Base-by-base conservation (phyloP, 2,329 filamentous ascomycete species). In the Orbilia ellipsospora region DNA sequence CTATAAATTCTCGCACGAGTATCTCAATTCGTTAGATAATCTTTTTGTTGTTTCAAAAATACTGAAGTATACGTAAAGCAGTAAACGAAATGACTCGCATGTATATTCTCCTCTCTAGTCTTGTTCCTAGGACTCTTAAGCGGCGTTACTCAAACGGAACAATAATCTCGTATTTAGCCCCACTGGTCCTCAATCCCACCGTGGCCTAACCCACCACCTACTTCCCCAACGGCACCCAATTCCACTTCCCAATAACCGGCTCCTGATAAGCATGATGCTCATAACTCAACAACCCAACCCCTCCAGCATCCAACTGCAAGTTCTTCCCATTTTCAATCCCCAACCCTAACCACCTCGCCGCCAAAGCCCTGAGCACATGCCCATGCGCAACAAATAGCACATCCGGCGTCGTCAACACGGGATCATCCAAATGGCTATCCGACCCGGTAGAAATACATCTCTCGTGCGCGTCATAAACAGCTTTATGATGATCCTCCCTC, bases 281-380 rank as follows among this genome's bases (percentile, higher is more conserved):
- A 81, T 95, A 96, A 82, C 91, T 91, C 59, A 78, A 28, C 26
- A 55, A 44, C 0, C 91, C 92, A 0, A 95, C 89, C 78, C 92
- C 92, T n/a, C 92, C 92, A 4, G 92, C 91, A 82, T 97, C 94
- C n/a, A 97, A 84, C 76, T 97, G 85, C 81, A 97, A 89, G 4
- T 89, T 88, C 45, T 92, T 91, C 6, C 91, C 93, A 59, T 93
- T 90, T 65, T 88, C 87, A 72, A 97, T 84, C 12, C 88, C 85
- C 83, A 91, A 91, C 0, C 89, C 88, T 0, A 90, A 87, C 94
- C 94, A 97, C 36, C 93, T 87, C 85, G 94, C 92, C 5, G 94
- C 93, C 81, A 97, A 93, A 0, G 92, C 92, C 15, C 94, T 86
- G 63, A 97, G 84, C 68, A 97, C 94, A 83, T 97, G 94, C 0